Evolutionary conservation across 495 filamentous ascomycete genomes (phyloP), one percentile per base, ranked within the genome.

Genomic region (Podospora comata): DNA sequence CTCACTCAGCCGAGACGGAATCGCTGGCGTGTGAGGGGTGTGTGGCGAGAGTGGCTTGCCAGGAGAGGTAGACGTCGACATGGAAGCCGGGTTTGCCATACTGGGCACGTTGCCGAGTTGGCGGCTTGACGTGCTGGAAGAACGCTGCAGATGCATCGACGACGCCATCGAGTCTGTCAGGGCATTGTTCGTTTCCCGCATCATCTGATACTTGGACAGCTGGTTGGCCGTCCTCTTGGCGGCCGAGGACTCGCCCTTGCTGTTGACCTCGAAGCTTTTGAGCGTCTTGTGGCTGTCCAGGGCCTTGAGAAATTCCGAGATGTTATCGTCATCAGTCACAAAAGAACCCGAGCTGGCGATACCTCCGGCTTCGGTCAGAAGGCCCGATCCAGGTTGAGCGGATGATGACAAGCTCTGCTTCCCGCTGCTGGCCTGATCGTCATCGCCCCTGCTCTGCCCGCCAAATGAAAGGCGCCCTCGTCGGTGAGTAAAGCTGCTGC

Each of bases 41-140:
- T 97, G 94, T 13, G 94, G 94, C 2, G 92, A 96, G 60, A 96
- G 85, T 1, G 94, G 92, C 71, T 97, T 98, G 65, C 93, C 93
- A 6, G 92, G 93, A 3, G 93, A 96, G 2, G 94, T 94, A 4
- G 92, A 91, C 0, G 89, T 88, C 13, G 93, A 96, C 58, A 91
- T 84, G n/a, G 91, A 91, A 19, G 90, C 91, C 0, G 90, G 90
- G 54, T 87, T 88, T 62, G 92, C 85, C 91, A 96, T 93, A 7
- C 88, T 88, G 19, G 94, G 93, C 16, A 95, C 90, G 63, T 89
- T 93, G 4, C 90, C 87, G 18, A 96, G 80, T 68, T 96, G 91
- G 20, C 92, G 89, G 75, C 92, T 96, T 0, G 92, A 95, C 0
- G 93, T 90, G 66, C 83, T 89, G 3, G 91, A 92, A 2, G 92